phyloP scores from a whole-genome alignment of 192 early-diverging fungal genomes.

The Endogone sp. region DNA sequence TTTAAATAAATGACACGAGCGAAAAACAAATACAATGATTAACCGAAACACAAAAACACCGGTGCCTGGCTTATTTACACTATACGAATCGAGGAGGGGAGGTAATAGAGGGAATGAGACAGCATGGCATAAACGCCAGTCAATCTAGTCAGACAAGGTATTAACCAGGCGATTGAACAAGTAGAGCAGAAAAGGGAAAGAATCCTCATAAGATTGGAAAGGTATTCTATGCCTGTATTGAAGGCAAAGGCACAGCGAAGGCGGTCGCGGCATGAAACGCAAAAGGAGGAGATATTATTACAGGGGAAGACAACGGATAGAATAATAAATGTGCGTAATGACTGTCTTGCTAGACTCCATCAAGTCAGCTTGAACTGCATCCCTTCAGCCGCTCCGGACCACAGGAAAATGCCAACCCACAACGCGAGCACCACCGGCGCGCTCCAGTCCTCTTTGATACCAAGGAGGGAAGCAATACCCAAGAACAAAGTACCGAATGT shows the following conservation, averaged over 20 bases:
- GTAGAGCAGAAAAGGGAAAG: not conserved
- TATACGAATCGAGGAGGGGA: not conserved
- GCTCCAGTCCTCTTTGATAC: slow-evolving; percentile 37
- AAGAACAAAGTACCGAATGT: slow-evolving; percentile 20
- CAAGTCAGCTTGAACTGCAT: slow-evolving; percentile 19
- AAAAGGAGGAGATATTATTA: not conserved
- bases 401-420: slow-evolving; percentile 29
- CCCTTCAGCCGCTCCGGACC: slow-evolving; percentile 20
- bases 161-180: not conserved
- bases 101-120: not conserved
- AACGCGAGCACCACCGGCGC: slow-evolving; percentile 27
- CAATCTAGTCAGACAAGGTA: no score
- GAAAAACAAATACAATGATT: not conserved
- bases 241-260: no score
- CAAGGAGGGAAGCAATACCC: slow-evolving; percentile 17
- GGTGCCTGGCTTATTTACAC: not conserved
- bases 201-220: not conserved
- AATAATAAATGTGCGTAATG: not conserved
- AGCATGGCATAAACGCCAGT: not conserved
- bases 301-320: not conserved
- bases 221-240: not conserved
- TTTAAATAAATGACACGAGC: not conserved
- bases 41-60: not conserved
- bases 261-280: no score
- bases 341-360: not conserved